Evolutionary conservation across 2,329 filamentous ascomycete genomes (phyloP).

Genomic region (Ceratocystis colombiana): DNA sequence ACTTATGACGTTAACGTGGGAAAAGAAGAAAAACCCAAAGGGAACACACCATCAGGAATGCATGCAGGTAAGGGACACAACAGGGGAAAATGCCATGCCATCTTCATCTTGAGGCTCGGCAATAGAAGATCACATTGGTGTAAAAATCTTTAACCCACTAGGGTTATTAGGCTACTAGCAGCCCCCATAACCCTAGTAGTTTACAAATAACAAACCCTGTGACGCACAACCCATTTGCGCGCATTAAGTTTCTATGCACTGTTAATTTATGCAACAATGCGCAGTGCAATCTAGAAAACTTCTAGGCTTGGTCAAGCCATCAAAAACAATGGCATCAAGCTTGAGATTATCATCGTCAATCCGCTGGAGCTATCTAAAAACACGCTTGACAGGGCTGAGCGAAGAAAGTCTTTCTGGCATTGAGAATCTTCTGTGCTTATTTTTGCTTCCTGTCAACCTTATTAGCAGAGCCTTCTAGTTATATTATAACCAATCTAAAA

Average conservation of each 20-base stretch:
- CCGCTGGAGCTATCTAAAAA: too few relatives aligned
- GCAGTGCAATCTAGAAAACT: not conserved
- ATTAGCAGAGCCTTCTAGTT: not conserved
- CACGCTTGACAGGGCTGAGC: too few relatives aligned
- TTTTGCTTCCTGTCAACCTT: too few relatives aligned
- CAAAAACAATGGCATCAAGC: not conserved
- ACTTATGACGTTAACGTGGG: not conserved
- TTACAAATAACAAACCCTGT: not conserved
- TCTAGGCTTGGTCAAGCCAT: not conserved
- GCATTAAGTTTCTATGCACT: not conserved
- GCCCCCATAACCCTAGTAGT: not conserved
- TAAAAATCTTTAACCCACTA: too few relatives aligned
- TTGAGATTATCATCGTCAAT: too few relatives aligned
- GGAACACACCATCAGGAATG: too few relatives aligned
- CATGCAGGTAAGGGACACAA: too few relatives aligned
- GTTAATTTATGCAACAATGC: not conserved
- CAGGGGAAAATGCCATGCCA: too few relatives aligned
- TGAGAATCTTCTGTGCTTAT: too few relatives aligned
- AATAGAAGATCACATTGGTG: too few relatives aligned
- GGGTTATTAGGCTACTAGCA: fast-evolving
- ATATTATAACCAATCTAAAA: not conserved
- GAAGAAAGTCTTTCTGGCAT: too few relatives aligned
- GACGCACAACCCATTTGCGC: not conserved
- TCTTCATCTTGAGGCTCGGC: not conserved
- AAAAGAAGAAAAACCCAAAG: not conserved